Conservation (phyloP, 2,329 filamentous ascomycete genomes). For the Penicillium polonicum region DNA sequence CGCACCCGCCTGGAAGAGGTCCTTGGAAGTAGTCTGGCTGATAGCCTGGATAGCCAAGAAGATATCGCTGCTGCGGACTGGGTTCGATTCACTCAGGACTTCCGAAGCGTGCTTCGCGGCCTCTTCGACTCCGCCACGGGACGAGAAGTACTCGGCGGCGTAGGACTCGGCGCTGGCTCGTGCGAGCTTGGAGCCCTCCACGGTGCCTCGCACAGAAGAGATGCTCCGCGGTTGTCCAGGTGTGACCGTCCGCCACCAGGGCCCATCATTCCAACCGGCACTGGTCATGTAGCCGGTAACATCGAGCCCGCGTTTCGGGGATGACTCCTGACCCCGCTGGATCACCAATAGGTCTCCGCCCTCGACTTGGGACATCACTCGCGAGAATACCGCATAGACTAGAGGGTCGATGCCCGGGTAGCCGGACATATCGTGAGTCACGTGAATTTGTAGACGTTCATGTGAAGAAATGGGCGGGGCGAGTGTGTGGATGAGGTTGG, state of each 20-base stretch:
- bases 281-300: constrained; percentile 33
- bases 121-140: constrained; percentile 73
- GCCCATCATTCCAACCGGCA: constrained; percentile 82
- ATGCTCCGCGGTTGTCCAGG: constrained; percentile 70
- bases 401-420: constrained; percentile 94
- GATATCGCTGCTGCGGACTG: constrained; percentile 87
- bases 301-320: constrained; percentile 62
- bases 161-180: constrained; percentile 87
- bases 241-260: constrained; percentile 76
- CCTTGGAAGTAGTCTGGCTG: constrained; percentile 60
- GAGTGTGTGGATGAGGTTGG: constrained; percentile 89
- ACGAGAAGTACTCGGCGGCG: constrained; percentile 76
- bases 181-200: constrained; percentile 87
- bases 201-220: constrained; percentile 73
- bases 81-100: constrained; percentile 77
- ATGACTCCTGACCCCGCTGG: constrained; percentile 85
- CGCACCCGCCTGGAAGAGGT: constrained; percentile 65
- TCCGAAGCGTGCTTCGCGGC: constrained; percentile 78
- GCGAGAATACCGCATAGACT: constrained; percentile 85
- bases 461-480: constrained; percentile 95
- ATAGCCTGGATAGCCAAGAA: constrained; percentile 95
- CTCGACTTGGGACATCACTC: constrained; percentile 98
- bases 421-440: constrained; percentile 89
- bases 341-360: constrained; percentile 92
- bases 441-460: constrained; percentile 94